A percentile compares a stretch with the other conserved stretches of the same genome.
phyloP scores from a whole-genome alignment of 2,329 filamentous ascomycete species.

The Tolypocladium nubicola region DNA sequence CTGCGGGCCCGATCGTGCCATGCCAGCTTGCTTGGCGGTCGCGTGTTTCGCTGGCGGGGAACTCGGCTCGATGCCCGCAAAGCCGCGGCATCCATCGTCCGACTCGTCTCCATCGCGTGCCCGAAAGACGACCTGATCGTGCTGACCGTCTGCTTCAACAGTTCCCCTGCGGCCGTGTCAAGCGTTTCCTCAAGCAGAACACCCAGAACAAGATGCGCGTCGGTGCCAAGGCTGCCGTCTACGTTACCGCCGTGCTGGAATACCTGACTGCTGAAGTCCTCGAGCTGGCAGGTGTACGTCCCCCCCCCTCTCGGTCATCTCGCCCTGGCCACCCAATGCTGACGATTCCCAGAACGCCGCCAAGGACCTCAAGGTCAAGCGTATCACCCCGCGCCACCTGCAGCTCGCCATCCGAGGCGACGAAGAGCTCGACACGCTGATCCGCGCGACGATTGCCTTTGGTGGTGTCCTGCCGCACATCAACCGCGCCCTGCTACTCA shows the following conservation, averaged over 20 bases:
- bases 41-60: neutral
- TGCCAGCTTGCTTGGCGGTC: neutral
- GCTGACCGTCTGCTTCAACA: slow-evolving; percentile 28
- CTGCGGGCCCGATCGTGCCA: neutral
- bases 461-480: slow-evolving; percentile 98
- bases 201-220: slow-evolving; percentile 99
- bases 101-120: neutral
- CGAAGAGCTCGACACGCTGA: slow-evolving; percentile 94
- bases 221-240: slow-evolving; percentile 95
- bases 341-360: slow-evolving; percentile 62
- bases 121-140: neutral
- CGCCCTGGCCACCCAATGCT: slow-evolving; percentile 8
- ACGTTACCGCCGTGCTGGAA: slow-evolving; percentile 95
- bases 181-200: slow-evolving; percentile 99
- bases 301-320: slow-evolving; percentile 3
- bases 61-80: neutral
- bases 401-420: slow-evolving; percentile 97
- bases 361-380: slow-evolving; percentile 99
- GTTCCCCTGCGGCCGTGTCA: slow-evolving; percentile 99
- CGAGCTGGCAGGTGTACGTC: slow-evolving; percentile 79
- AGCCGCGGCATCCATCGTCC: neutral
- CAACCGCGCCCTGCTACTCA: slow-evolving; percentile 90
- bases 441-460: slow-evolving; percentile 94
- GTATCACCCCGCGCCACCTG: slow-evolving; percentile 94
- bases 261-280: slow-evolving; percentile 97